Base-by-base conservation (phyloP, 2,329 filamentous ascomycete genomes). In the Penicillium corylophilum region DNA sequence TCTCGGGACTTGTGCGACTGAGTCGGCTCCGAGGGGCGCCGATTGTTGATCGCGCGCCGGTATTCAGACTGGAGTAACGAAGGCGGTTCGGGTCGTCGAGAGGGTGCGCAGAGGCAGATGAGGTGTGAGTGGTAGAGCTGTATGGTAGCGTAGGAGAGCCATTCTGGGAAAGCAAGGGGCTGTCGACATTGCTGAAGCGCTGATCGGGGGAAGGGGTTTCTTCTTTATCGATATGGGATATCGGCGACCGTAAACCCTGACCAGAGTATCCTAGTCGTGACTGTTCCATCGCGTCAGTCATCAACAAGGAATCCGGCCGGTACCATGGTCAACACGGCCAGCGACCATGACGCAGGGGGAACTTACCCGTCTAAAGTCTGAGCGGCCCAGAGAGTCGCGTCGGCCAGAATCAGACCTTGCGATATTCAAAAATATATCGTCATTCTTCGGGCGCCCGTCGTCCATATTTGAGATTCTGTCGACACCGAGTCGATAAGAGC, bases 361-460 rank as follows among this genome's bases (percentile, higher is more conserved):
- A 16, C 70, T 72, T 59, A 74, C 71, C 50, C 71, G 62, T 61
- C 70, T 66, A 33, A 71, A 66, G 48, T 73, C 71, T n/a, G 70
- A 67, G 41, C 66, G 70, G 33, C 65, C 63, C 22, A 71, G 41
- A 16, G 71, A 72, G 45, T 71, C 67, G 44, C 70, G 71, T 52
- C 69, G 70, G 36, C 49, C 61, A 6, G 70, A 71, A 46, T 74
- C 73, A 5, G 71, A 66, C 55, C 71, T 70, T 10, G 75, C 75
- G 51, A 77, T 77, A 53, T 77, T 77, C 48, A 77, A 58, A 54
- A 77, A 77, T 24, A 77, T 59, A 63, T 77, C 75, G 46, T 76
- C 74, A 52, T 70, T 74, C 52, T 70, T 72, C 24, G 64, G 65
- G 39, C 66, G 66, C 33, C 61, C 53, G 38, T 76, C 72, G 33